Conservation (phyloP, 345 rosid species). For the Rhodamnia rubescens region DNA sequence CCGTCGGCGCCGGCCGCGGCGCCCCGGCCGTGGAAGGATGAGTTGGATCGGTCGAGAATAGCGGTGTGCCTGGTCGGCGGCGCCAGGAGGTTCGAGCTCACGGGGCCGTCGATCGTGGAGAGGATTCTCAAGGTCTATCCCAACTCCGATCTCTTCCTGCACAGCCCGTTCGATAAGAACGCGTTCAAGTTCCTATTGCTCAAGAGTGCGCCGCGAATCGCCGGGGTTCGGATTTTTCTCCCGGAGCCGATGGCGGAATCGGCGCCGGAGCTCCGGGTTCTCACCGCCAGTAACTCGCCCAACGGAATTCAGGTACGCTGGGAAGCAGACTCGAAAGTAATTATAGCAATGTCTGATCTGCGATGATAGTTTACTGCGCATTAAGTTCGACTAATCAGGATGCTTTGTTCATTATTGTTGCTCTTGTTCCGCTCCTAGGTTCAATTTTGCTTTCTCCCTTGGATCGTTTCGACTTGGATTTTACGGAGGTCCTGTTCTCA, state of each 20-base stretch:
- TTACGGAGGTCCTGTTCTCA: neutral
- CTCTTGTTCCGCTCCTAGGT: neutral
- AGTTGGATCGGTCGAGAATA: conserved; percentile 32
- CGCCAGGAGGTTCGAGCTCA: conserved; percentile 88
- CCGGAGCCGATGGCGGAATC: conserved; percentile 43
- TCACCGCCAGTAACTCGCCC: conserved; percentile 70
- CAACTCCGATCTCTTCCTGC: conserved; percentile 76
- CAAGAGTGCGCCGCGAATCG: conserved; percentile 49
- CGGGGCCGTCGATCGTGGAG: conserved; percentile 81
- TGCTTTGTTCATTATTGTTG: neutral
- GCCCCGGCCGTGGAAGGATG: neutral
- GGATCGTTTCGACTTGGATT: neutral
- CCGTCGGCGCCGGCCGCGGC: neutral
- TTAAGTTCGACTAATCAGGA: neutral
- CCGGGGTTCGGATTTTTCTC: conserved; percentile 57
- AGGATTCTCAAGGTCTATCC: conserved; percentile 58
- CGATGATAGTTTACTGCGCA: neutral
- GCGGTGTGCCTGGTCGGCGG: conserved; percentile 96
- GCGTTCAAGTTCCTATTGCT: conserved; percentile 61
- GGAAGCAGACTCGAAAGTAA: neutral
- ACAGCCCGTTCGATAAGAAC: conserved; percentile 54
- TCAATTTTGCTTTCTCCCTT: neutral
- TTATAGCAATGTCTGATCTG: neutral
- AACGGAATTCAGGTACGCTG: conserved; percentile 80
- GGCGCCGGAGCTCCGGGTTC: conserved; percentile 49